phyloP scores from a whole-genome alignment of 805 yeast genomes.

The Teunomyces lycoperdinae region DNA sequence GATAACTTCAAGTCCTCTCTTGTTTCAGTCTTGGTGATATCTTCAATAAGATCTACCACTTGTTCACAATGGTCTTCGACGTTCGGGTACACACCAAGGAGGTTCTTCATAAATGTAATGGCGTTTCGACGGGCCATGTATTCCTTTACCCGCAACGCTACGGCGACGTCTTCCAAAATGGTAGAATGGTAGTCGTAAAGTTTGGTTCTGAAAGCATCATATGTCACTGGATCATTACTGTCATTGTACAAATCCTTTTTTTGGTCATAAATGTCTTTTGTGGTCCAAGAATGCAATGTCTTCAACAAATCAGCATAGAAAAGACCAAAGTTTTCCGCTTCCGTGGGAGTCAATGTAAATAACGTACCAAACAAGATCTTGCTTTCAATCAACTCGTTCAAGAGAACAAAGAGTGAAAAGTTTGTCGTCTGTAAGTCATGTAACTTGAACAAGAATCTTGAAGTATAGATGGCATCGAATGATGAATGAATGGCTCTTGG shows the following conservation, averaged over 20 bases:
- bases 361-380: conserved; percentile 55
- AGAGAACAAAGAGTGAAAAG: conserved; percentile 35
- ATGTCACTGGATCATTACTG: conserved; percentile 10
- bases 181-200: conserved; percentile 56
- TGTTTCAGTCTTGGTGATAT: conserved; percentile 49
- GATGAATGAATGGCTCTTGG: conserved; percentile 81
- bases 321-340: conserved; percentile 79
- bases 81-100: conserved; percentile 62
- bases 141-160: conserved; percentile 47
- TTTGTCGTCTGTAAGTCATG: conserved; percentile 37
- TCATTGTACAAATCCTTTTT: conserved; percentile 10
- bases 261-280: conserved; percentile 25
- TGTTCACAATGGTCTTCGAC: conserved; percentile 63
- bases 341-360: conserved; percentile 68
- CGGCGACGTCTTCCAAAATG: conserved; percentile 42
- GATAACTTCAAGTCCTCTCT: conserved; percentile 83
- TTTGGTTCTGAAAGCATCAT: conserved; percentile 34
- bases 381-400: conserved; percentile 47
- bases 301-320: conserved; percentile 59
- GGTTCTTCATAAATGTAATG: conserved; percentile 69
- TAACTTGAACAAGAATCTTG: conserved; percentile 55
- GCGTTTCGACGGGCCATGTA: conserved; percentile 81
- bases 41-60: conserved; percentile 46
- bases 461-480: conserved; percentile 72
- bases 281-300: conserved; percentile 45